Percentiles rank a stretch among this genome's conserved stretches.
phyloP scores from a whole-genome alignment of 2,329 filamentous ascomycete genomes.

The Mycosphaerella sp. region DNA sequence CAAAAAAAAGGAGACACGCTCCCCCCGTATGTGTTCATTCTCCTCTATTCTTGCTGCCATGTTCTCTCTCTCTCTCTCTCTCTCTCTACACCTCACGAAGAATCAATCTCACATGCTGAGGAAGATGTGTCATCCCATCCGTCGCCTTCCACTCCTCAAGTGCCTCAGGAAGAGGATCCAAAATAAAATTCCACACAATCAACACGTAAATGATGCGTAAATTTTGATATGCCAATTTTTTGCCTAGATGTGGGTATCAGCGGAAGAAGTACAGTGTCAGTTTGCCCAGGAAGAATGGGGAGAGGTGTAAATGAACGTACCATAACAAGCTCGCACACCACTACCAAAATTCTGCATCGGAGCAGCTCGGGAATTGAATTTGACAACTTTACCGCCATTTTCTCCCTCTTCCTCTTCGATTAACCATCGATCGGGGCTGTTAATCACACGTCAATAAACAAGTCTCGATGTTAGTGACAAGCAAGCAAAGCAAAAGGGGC shows the following conservation, averaged over 20 bases:
- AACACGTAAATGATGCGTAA: conserved; percentile 7
- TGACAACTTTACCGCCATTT: not conserved
- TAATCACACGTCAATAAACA: too few relatives aligned
- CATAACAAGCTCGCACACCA: conserved; percentile 4
- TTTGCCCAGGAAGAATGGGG: too few relatives aligned
- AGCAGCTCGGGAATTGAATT: conserved; percentile 6
- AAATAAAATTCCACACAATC: conserved; percentile 7
- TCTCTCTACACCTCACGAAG: too few relatives aligned
- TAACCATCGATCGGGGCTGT: not conserved
- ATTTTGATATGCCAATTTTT: conserved; percentile 9
- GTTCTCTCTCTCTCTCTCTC: too few relatives aligned
- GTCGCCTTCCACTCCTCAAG: conserved; percentile 3
- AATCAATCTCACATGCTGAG: too few relatives aligned
- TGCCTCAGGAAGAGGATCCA: not conserved
- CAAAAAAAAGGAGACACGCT: too few relatives aligned
- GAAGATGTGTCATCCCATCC: conserved; percentile 3
- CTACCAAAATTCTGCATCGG: conserved; percentile 6
- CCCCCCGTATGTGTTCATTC: too few relatives aligned
- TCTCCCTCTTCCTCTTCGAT: not conserved
- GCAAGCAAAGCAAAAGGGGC: too few relatives aligned
- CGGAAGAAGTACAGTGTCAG: too few relatives aligned
- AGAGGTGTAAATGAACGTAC: too few relatives aligned
- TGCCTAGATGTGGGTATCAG: not conserved
- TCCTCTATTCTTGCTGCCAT: too few relatives aligned
- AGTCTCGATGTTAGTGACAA: too few relatives aligned